Evolutionary conservation across 495 filamentous ascomycete species (phyloP).

Genomic region (Aspergillus nanangensis): DNA sequence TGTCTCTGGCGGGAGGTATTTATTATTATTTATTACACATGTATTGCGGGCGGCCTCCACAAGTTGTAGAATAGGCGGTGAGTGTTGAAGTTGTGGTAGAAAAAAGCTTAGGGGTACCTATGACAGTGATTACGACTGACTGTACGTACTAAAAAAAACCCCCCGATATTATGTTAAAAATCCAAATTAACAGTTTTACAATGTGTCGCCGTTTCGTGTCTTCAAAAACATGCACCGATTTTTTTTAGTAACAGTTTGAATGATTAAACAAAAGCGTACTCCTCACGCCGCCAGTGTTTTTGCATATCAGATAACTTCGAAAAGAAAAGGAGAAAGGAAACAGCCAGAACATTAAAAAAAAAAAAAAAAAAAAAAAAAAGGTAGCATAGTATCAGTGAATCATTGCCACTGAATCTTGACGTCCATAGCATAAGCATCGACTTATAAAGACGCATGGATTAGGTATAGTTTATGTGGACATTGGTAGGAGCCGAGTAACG

Average conservation of each 20-base stretch:
- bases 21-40: too few species aligned
- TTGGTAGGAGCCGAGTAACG: background rate
- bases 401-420: background rate
- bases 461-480: background rate
- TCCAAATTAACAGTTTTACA: too few species aligned
- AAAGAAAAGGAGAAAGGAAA: background rate
- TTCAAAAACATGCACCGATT: background rate
- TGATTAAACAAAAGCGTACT: constrained; percentile 16
- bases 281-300: constrained; percentile 19
- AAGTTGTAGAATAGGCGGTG: too few species aligned
- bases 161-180: too few species aligned
- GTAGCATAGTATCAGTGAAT: background rate
- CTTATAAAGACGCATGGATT: background rate
- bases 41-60: too few species aligned
- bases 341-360: background rate
- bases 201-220: too few species aligned
- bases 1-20: too few species aligned
- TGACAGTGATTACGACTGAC: too few species aligned
- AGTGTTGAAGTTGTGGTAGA: too few species aligned
- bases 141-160: too few species aligned
- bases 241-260: background rate
- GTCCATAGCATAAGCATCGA: background rate
- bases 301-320: constrained; percentile 8
- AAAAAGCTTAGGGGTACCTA: too few species aligned
- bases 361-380: background rate